Conservation (phyloP, 306 rosid genomes). For the Crataegus laevigata region DNA sequence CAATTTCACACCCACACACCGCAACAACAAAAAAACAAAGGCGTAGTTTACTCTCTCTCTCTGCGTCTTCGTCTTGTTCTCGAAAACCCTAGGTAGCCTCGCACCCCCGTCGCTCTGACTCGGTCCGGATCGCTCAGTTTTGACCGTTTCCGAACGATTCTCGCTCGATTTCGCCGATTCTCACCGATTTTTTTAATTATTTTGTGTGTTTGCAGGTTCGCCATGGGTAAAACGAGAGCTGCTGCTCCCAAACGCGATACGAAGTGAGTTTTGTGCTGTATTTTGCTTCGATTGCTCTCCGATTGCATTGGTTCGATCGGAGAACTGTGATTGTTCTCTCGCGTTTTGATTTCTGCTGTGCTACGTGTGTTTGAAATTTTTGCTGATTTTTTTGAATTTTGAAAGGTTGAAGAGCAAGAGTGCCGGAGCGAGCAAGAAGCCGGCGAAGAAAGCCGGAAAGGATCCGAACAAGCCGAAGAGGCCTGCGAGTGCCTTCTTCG, state of each 20-base stretch:
- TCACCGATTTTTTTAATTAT: background rate
- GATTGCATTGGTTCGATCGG: slow-evolving; percentile 10
- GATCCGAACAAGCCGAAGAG: slow-evolving; percentile 94
- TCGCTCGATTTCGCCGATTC: background rate
- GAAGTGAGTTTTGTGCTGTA: slow-evolving; percentile 28
- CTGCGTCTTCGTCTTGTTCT: background rate
- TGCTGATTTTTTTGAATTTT: background rate
- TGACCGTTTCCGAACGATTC: background rate
- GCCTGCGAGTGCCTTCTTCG: slow-evolving; percentile 94
- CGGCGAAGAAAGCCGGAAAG: slow-evolving; percentile 57
- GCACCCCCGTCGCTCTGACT: background rate
- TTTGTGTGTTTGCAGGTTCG: slow-evolving; percentile 23
- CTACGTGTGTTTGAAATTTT: too few species aligned
- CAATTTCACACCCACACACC: slow-evolving; percentile 14
- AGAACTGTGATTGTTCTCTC: background rate
- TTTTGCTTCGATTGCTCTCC: background rate
- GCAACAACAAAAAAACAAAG: slow-evolving; percentile 18
- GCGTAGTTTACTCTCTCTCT: background rate
- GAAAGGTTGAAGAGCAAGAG: slow-evolving; percentile 65
- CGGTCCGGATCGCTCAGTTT: slow-evolving; percentile 4
- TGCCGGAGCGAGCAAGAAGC: slow-evolving; percentile 55
- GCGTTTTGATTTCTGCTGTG: background rate
- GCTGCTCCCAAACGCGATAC: slow-evolving; percentile 41
- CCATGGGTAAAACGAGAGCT: slow-evolving; percentile 61
- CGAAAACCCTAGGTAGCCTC: background rate